These are phyloP conservation scores for Aspergillaceae sp. DNA, from an alignment of 2,329 filamentous ascomycete species.

Conservation along the genomic window DNA sequence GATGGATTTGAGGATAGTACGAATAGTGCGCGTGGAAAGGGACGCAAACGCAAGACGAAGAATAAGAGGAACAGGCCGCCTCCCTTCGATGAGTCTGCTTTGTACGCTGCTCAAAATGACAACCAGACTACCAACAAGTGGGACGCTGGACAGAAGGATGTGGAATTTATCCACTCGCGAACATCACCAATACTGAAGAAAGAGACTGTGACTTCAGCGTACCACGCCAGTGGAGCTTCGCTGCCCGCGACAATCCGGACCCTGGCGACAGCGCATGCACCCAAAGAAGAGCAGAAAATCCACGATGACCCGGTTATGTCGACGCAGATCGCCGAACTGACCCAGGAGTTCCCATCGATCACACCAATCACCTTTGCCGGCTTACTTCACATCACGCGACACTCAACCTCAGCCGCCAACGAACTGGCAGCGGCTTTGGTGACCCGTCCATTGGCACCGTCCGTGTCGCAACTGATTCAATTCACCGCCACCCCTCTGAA, in stretches of 20 bases:
- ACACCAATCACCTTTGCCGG: slow-evolving; percentile 41
- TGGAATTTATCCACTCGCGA: slow-evolving; percentile 52
- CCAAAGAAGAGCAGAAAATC: slow-evolving; percentile 25
- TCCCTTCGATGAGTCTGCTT: slow-evolving; percentile 3
- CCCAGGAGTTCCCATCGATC: slow-evolving; percentile 47
- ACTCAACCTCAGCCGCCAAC: slow-evolving; percentile 49
- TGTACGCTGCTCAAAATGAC: slow-evolving; percentile 1
- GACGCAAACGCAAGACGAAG: slow-evolving; percentile 35
- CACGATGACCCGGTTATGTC: slow-evolving; percentile 38
- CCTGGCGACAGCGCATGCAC: slow-evolving; percentile 43
- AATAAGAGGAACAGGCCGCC: slow-evolving; percentile 16
- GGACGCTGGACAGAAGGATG: slow-evolving; percentile 48
- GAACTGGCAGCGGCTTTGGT: slow-evolving; percentile 52
- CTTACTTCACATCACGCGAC: slow-evolving; percentile 49
- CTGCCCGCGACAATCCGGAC: slow-evolving; percentile 47
- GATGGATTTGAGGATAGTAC: slow-evolving; percentile 66
- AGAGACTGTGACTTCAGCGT: slow-evolving; percentile 46
- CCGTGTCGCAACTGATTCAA: slow-evolving; percentile 34
- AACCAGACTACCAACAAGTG: slow-evolving; percentile 44
- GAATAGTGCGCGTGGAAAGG: slow-evolving; percentile 32
- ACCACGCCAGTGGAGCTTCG: slow-evolving; percentile 51
- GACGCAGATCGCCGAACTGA: slow-evolving; percentile 46
- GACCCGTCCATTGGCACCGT: slow-evolving; percentile 22
- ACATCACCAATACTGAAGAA: slow-evolving; percentile 40
- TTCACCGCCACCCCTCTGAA: slow-evolving; percentile 27